Conservation (phyloP, 768 basidiomycete species). For the Lenzites betulinus region DNA sequence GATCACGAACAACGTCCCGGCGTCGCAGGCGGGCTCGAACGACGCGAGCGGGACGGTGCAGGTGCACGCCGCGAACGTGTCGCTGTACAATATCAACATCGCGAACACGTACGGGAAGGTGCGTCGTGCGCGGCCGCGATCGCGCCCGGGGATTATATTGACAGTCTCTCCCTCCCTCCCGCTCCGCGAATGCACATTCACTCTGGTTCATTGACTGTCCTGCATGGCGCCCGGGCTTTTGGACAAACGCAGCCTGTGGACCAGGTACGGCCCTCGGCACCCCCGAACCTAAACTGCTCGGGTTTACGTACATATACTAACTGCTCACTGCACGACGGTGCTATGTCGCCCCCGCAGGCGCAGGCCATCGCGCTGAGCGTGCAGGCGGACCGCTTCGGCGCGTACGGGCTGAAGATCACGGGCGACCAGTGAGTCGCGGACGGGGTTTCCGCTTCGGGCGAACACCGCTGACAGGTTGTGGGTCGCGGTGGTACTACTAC, state of each 20-base stretch:
- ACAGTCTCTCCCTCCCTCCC: background rate
- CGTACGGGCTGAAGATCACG: conserved; percentile 26
- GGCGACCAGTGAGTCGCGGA: conserved; percentile 22
- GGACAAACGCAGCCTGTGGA: conserved; percentile 13
- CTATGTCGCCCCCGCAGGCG: conserved; percentile 2
- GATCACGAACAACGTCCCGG: conserved; percentile 28
- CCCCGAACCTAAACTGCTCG: background rate
- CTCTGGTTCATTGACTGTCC: background rate
- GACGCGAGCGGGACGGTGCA: conserved; percentile 30
- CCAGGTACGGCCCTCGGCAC: conserved; percentile 14
- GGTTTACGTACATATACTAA: conserved; percentile 16
- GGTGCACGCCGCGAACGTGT: conserved; percentile 26
- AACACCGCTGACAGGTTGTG: background rate
- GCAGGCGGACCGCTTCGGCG: conserved; percentile 24
- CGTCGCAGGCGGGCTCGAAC: conserved; percentile 29
- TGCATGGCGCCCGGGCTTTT: background rate
- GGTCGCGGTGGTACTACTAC: background rate
- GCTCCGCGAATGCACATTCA: background rate
- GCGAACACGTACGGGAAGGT: conserved; percentile 29
- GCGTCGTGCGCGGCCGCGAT: background rate
- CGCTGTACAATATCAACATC: conserved; percentile 30
- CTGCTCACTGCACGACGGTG: background rate
- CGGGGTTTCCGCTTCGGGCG: background rate
- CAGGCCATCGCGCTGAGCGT: conserved; percentile 29
- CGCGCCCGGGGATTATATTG: conserved; percentile 10